These are phyloP conservation scores for Oryza officinalis DNA, from an alignment of 176 grass and related monocot species.

Conservation along the genomic window DNA sequence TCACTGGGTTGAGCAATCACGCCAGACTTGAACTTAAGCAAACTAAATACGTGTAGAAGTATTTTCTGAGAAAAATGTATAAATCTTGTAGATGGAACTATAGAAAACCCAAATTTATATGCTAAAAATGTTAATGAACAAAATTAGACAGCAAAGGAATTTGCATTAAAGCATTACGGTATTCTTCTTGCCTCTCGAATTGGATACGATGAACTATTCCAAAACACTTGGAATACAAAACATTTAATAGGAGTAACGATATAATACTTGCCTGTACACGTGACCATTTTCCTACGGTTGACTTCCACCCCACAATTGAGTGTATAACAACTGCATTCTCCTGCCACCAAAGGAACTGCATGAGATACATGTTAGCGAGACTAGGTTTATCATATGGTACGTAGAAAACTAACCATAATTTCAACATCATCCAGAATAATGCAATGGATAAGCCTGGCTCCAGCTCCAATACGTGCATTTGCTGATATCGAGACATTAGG, in stretches of 20 bases:
- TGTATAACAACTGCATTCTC: slow-evolving; percentile 99
- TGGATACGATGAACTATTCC: neutral
- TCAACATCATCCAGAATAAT: slow-evolving; percentile 98
- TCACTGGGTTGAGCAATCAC: neutral
- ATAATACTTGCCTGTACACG: slow-evolving; percentile 79
- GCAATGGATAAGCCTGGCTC: slow-evolving; percentile 93
- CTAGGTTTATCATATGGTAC: neutral
- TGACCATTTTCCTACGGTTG: slow-evolving; percentile 94
- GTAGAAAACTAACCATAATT: slow-evolving; percentile 76
- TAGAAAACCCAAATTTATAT: neutral
- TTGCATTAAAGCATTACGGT: neutral
- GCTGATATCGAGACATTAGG: slow-evolving; percentile 99
- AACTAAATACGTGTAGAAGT: neutral
- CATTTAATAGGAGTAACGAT: neutral
- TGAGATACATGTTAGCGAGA: slow-evolving; percentile 28
- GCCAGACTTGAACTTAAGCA: neutral
- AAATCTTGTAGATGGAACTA: slow-evolving; percentile 19
- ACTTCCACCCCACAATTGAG: slow-evolving; percentile 97
- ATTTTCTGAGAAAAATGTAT: neutral
- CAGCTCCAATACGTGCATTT: slow-evolving; percentile 95
- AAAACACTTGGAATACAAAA: neutral
- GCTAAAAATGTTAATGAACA: neutral
- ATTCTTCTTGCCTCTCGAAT: slow-evolving; percentile 12
- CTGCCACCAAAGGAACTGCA: slow-evolving; percentile 46
- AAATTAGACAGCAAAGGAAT: slow-evolving; percentile 14